A percentile compares a stretch with the other conserved stretches of the same genome.
phyloP scores from a whole-genome alignment of 495 filamentous ascomycete species.

The Neurospora pannonica region DNA sequence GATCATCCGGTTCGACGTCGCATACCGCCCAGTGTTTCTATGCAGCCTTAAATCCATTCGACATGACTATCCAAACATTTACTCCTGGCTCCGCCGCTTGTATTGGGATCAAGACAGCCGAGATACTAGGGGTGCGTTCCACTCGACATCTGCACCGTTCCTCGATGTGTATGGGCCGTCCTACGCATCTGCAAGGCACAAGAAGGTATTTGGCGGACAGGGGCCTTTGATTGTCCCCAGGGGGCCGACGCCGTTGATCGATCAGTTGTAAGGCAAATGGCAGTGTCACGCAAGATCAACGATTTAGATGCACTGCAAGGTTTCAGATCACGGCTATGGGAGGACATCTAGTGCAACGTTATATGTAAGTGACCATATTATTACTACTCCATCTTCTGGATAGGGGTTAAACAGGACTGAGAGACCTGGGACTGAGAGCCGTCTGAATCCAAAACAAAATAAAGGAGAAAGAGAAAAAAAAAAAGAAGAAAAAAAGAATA shows the following conservation, averaged over 20 bases:
- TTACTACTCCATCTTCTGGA: no score
- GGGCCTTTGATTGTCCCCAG: slow-evolving; percentile 19
- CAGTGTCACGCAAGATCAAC: no score
- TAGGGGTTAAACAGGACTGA: no score
- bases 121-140: slow-evolving; percentile 26
- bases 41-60: slow-evolving; percentile 71
- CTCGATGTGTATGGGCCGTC: slow-evolving; percentile 13
- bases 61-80: slow-evolving; percentile 60
- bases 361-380: no score
- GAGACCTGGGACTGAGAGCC: no score
- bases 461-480: no score
- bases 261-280: slow-evolving; percentile 7
- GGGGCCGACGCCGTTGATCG: slow-evolving; percentile 21
- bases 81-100: slow-evolving; percentile 55
- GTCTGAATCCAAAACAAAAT: no score
- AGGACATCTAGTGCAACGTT: no score
- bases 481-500: no score
- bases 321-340: no score
- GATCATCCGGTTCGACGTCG: slow-evolving; percentile 67
- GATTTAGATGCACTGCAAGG: no score
- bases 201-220: slow-evolving; percentile 10
- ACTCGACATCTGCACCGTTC: slow-evolving; percentile 47
- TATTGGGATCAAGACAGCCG: slow-evolving; percentile 55
- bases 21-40: slow-evolving; percentile 78
- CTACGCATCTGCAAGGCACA: slow-evolving; percentile 15